phyloP scores from a whole-genome alignment of 2,329 filamentous ascomycete genomes.

The Aspergillus aculeatus region DNA sequence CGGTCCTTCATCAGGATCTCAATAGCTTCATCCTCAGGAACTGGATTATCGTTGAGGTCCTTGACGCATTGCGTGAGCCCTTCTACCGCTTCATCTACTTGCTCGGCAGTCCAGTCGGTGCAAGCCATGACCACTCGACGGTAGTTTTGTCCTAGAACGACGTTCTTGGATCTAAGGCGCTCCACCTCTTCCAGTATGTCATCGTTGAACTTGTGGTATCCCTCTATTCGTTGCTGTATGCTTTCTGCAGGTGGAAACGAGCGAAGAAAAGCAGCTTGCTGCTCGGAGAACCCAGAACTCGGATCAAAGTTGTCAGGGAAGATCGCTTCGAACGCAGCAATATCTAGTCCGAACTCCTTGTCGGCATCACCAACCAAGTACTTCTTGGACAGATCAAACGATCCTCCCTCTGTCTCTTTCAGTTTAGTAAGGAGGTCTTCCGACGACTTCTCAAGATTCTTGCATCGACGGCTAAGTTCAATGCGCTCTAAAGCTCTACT shows the following conservation, averaged over 20 bases:
- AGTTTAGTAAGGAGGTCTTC: conserved; percentile 65
- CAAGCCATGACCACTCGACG: conserved; percentile 84
- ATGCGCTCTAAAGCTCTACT: conserved; percentile 62
- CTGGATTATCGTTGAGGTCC: conserved; percentile 62
- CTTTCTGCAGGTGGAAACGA: conserved; percentile 60
- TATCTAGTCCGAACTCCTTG: conserved; percentile 38
- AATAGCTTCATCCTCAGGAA: conserved; percentile 45
- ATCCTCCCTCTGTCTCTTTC: conserved; percentile 47
- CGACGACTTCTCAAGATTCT: conserved; percentile 72
- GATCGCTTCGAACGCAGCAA: conserved; percentile 34
- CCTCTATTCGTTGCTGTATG: conserved; percentile 67
- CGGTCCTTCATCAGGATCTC: conserved; percentile 47
- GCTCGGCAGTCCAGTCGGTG: conserved; percentile 72
- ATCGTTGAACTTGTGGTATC: conserved; percentile 68
- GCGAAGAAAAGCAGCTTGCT: conserved; percentile 45
- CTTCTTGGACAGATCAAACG: conserved; percentile 47
- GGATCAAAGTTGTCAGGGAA: conserved; percentile 42
- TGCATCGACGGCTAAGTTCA: conserved; percentile 67
- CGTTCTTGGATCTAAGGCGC: conserved; percentile 72
- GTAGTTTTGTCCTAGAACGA: conserved; percentile 83
- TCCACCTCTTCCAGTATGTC: conserved; percentile 66
- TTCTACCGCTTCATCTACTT: conserved; percentile 78
- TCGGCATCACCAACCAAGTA: conserved; percentile 51
- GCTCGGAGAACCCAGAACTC: conserved; percentile 41
- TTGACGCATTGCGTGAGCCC: conserved; percentile 83